These are phyloP conservation scores for Metarhizium robertsii DNA, from an alignment of 2,329 filamentous ascomycete genomes.

Conservation along the genomic window DNA sequence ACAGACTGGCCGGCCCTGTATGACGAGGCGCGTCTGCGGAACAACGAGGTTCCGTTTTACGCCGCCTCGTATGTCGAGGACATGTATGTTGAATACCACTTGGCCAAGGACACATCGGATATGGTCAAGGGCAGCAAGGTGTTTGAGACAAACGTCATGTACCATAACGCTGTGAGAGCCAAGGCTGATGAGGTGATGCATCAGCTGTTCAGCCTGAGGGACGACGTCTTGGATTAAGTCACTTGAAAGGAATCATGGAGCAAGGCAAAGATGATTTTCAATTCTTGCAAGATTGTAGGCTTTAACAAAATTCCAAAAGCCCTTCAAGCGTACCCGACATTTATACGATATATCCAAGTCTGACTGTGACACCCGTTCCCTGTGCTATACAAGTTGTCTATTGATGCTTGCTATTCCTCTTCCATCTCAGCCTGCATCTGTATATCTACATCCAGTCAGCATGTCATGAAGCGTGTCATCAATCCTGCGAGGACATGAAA, in stretches of 20 bases:
- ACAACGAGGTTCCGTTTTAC: conserved; percentile 78
- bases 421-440: conserved; percentile 42
- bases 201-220: conserved; percentile 67
- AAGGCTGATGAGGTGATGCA: conserved; percentile 69
- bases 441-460: conserved; percentile 25
- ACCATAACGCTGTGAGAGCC: conserved; percentile 71
- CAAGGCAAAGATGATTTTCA: neutral
- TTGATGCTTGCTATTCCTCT: conserved; percentile 23
- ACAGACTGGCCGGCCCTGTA: conserved; percentile 70
- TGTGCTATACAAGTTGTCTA: neutral
- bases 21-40: conserved; percentile 59
- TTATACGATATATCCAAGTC: neutral
- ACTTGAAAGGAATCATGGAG: neutral
- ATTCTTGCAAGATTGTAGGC: neutral
- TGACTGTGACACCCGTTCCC: neutral
- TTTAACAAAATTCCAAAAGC: neutral
- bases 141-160: conserved; percentile 78
- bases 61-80: conserved; percentile 77
- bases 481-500: conserved; percentile 8
- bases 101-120: conserved; percentile 63
- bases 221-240: conserved; percentile 50
- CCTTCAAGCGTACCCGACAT: neutral
- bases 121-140: conserved; percentile 70
- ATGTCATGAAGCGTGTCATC: too few species aligned
- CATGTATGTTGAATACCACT: conserved; percentile 80